These are phyloP conservation scores for Suaeda aralocaspica DNA, from an alignment of 148 eudicot species.

Conservation along the genomic window DNA sequence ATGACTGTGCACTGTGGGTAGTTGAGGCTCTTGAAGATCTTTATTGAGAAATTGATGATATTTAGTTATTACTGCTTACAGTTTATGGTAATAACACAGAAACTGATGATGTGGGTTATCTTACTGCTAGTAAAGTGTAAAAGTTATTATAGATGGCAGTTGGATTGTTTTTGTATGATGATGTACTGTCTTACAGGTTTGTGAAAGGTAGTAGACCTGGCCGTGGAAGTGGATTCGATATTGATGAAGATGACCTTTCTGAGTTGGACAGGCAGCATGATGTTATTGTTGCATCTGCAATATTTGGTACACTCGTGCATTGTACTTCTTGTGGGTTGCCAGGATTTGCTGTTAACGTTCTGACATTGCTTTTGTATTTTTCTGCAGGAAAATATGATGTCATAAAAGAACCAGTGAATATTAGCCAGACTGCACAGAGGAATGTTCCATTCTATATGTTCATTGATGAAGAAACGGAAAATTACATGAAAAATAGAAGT, in stretches of 20 bases:
- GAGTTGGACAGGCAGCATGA: conserved; percentile 68
- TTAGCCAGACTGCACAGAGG: conserved; percentile 53
- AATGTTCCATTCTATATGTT: conserved; percentile 80
- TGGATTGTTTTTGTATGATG: not conserved
- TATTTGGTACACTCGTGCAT: conserved; percentile 61
- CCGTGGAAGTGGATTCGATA: conserved; percentile 71
- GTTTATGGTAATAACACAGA: not conserved
- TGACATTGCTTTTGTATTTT: conserved; percentile 21
- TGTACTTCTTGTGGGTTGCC: conserved; percentile 10
- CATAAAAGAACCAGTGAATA: conserved; percentile 69
- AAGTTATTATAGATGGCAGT: not conserved
- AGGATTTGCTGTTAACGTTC: conserved; percentile 1
- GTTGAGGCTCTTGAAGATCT: conserved; percentile 29
- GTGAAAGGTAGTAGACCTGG: conserved; percentile 84
- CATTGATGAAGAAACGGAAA: conserved; percentile 84
- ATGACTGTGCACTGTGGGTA: conserved; percentile 96
- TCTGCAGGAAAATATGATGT: conserved; percentile 78
- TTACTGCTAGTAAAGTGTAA: not conserved
- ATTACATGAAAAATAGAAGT: conserved; percentile 63
- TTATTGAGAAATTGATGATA: not conserved
- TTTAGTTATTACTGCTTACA: not conserved
- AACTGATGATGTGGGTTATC: not conserved
- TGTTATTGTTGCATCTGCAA: conserved; percentile 89
- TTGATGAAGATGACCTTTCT: conserved; percentile 68
- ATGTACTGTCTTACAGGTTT: conserved; percentile 43